Base-by-base conservation (phyloP, 2,329 filamentous ascomycete species). In the Colletotrichum euphorbiae region DNA sequence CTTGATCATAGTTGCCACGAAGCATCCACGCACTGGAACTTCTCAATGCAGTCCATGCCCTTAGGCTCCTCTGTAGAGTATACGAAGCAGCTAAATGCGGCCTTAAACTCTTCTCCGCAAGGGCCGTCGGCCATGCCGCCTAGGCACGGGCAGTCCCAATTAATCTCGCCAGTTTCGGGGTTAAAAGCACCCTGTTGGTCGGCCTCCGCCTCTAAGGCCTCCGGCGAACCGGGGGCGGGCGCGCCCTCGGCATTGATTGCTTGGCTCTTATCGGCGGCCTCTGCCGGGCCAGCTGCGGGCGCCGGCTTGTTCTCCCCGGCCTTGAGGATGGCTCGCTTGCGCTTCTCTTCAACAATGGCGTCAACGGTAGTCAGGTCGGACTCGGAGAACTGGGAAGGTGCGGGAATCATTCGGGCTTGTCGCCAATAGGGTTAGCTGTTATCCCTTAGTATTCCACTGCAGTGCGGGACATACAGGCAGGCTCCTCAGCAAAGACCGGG, bases 51-150 rank as follows among this genome's bases (percentile, higher is more conserved):
- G 78, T 98, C 94, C 84, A 97, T 95, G 58, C 95, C 95, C 89
- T 99, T 99, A 40, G 94, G 94, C 78, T 99, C 96, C 78, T 97
- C 93, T 46, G 89, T 90, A 3, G 93, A 97, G 82, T 91, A 96
- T n/a, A 99, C 94, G 76, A 99, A 99, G 83, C 96, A 99, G 87
- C 94, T 97, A 76, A 99, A 99, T 0, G 96, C 96, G 24, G 90
- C 90, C 84, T 91, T 94, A 87, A 99, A 99, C 76, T 98, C 90
- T 78, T 97, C 93, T 54, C 96, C 96, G 78, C 96, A 99, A 61
- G 96, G 96, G 0, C 96, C 96, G 77, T 97, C 83, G 7, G 96
- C 96, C 96, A 99, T 99, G 60, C 96, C 96, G 55, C 96, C 96
- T 38, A 99, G 84, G 79, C 96, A 99, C 15, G 96, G 96, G 80